Evolutionary conservation across 192 early-diverging fungal species (phyloP), one percentile per base, ranked within the genome.

Genomic region (Radiomyces spectabilis): DNA sequence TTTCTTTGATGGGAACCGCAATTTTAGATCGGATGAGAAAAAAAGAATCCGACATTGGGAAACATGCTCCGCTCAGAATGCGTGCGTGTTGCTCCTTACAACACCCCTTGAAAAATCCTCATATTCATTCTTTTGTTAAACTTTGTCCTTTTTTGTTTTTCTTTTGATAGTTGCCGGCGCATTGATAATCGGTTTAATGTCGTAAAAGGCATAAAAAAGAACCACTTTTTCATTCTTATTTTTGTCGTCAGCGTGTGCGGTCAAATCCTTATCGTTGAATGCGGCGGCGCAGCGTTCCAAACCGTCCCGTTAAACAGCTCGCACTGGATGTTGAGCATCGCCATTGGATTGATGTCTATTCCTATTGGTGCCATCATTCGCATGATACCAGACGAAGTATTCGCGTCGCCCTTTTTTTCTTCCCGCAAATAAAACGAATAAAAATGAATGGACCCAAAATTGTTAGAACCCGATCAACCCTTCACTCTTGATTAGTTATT

Each of bases 221-320:
- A 99, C 74, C 54, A 41, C 33, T 88, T 87, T 54, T 98, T 99
- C 50, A 53, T 87, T 9, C 45, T 55, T 24, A 94, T 99, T 27
- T 73, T 95, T 38, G 37, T 86, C 21, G 72, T 90, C 45, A 85
- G 85, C 40, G 73, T 88, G 0, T 25, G 85, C 10, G 77, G 84
- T 25, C 97, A 99, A 75, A 73, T 84, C 4, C 70, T 98, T 40
- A 96, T 99, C 52, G 77, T 97, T n/a, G 57, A 88, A 66, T 91
- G 89, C 75, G 94, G 92, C 29, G 86, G 88, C n/a, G 61, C 74
- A 4, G 92, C 88, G 0, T 98, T 99, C 70, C 81, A 87, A 52
- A 86, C 86, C 1, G 66, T 65, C 3, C 73, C 69, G 19, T 67
- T 96, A 24, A 63, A 68, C 37, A 82, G 71, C 5, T 67, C 65